Evolutionary conservation across 441 rosid species (phyloP).

Genomic region (Syzygium malaccense): DNA sequence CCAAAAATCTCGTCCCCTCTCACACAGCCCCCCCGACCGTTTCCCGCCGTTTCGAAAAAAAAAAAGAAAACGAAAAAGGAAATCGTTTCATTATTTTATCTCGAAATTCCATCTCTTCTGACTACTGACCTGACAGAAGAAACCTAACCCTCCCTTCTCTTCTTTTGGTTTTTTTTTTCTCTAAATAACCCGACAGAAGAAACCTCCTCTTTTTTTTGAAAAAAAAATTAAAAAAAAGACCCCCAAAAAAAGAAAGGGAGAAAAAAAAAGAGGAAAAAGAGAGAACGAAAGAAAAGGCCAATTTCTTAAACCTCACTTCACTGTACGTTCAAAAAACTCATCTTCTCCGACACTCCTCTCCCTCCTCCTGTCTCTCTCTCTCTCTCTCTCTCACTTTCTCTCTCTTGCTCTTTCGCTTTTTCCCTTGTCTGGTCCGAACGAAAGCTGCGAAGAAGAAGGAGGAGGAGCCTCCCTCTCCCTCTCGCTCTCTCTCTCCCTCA

Average conservation of each 20-base stretch:
- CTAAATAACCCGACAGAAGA: too few species aligned
- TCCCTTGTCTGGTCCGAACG: not conserved
- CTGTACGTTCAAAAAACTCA: not conserved
- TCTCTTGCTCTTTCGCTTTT: not conserved
- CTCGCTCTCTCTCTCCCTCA: not conserved
- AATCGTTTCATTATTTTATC: not conserved
- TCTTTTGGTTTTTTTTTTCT: too few species aligned
- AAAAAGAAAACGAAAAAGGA: not conserved
- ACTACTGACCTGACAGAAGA: too few species aligned
- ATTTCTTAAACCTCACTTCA: not conserved
- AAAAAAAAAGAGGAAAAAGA: not conserved
- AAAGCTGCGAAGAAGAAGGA: constrained; percentile 18
- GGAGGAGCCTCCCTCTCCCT: not conserved
- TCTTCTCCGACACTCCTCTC: not conserved
- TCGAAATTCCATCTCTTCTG: not conserved
- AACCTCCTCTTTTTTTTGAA: not conserved
- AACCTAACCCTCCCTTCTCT: not conserved
- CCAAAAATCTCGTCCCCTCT: not conserved
- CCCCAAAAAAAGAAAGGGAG: not conserved
- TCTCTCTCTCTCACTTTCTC: not conserved
- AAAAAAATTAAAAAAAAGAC: fast-evolving
- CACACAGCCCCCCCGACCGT: not conserved
- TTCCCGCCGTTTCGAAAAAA: not conserved
- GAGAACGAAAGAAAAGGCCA: fast-evolving
- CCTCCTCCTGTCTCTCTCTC: not conserved